A percentile compares a stretch with the other conserved stretches of the same genome.
Evolutionary conservation across 1,284 basidiomycete genomes (phyloP).

Genomic region (Sanghuangporus sanghuang): DNA sequence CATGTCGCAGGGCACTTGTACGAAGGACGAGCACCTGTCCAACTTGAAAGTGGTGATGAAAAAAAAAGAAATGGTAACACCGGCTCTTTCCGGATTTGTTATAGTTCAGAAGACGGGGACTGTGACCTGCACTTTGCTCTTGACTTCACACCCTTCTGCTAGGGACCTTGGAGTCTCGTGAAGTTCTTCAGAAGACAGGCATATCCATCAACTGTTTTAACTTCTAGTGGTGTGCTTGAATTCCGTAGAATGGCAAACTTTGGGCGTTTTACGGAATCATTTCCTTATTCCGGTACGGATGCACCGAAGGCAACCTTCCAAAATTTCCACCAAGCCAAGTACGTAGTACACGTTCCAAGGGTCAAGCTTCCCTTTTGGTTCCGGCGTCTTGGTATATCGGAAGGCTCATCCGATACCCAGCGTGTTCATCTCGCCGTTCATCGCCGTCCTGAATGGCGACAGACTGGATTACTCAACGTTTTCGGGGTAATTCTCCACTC

Average conservation of each 20-base stretch:
- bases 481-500: background rate
- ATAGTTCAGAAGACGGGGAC: too few species aligned
- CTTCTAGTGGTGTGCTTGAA: background rate
- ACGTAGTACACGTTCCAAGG: constrained; percentile 7
- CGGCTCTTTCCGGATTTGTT: too few species aligned
- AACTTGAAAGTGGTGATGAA: too few species aligned
- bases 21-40: too few species aligned
- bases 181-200: background rate
- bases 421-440: background rate
- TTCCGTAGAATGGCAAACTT: background rate
- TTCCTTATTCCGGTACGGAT: constrained; percentile 3
- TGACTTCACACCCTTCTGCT: background rate
- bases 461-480: background rate
- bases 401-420: background rate
- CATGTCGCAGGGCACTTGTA: too few species aligned
- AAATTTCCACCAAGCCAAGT: background rate
- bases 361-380: background rate
- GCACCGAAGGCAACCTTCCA: constrained; percentile 1
- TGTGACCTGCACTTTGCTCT: background rate
- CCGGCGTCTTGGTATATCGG: background rate
- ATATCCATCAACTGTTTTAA: background rate
- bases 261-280: background rate
- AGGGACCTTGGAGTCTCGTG: background rate
- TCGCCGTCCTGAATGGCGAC: background rate
- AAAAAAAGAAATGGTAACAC: too few species aligned